Base-by-base conservation (phyloP, 768 basidiomycete species). In the Clitopilus hobsonii region DNA sequence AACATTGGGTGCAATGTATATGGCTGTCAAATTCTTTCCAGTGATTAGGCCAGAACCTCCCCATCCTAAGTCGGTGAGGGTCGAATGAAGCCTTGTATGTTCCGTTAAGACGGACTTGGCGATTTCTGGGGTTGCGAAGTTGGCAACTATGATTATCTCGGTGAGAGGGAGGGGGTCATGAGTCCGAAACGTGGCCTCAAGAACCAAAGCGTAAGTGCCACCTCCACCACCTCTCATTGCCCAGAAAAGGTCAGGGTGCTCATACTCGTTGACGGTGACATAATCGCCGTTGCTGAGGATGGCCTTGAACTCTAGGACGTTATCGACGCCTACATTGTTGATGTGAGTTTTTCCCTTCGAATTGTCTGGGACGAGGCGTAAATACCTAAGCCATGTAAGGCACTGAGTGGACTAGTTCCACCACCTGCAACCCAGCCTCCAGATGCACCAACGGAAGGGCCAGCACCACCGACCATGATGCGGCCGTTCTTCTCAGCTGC, bases 341-440 rank as follows among this genome's bases (percentile, higher is more conserved):
- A 27, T 27, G 4, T 16, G 49, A 27, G 26, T 65, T 48, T 73
- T 73, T 48, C 64, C 65, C 1, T 55, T 58, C 0, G 74, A 66
- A n/a, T 3, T 36, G 3, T 4, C 13, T 10, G 32, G 5, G 65
- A 62, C 5, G 72, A 27, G 14, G 29, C 56, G n/a, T n/a, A n/a
- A n/a, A 49, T 55, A 74, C 75, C 74, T 18, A 79, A 69, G 16
- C 79, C 80, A 54, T 71, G 69, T 16, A 51, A 61, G 2, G 78
- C 66, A 2, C 73, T 64, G 6, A 77, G 55, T 5, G 63, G 54
- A 26, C 74, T 74, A 53, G 81, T 76, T 0, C 80, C 77, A 6
- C 75, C 77, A 6, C 80, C 81, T 27, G 69, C 61, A 5, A 76
- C 49, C 74, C 77, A 82, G 18, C 79, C 80, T 23, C 76, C 78